Evolutionary conservation across 176 grass and related monocot species (phyloP).

Genomic region (Oryza rufipogon): DNA sequence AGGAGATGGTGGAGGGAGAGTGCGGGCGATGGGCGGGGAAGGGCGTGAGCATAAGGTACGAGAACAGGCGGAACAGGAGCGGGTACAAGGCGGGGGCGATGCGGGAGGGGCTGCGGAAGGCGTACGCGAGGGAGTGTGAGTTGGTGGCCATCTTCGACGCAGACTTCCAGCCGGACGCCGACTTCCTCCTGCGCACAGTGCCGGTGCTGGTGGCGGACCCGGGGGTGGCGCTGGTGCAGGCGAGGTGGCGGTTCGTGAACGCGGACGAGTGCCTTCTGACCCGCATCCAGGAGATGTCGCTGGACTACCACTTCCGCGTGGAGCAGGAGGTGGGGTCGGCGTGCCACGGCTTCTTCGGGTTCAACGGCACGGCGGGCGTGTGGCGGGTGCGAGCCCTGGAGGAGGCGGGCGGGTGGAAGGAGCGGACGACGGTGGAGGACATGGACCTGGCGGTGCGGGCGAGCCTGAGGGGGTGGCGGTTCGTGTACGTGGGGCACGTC

Average conservation of each 20-base stretch:
- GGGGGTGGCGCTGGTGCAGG: conserved; percentile 73
- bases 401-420: conserved; percentile 84
- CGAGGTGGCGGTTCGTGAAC: conserved; percentile 76
- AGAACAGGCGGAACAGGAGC: conserved; percentile 72
- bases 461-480: conserved; percentile 72
- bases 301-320: conserved; percentile 87
- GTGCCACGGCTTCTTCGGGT: conserved; percentile 80
- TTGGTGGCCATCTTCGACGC: conserved; percentile 82
- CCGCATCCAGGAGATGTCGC: conserved; percentile 91
- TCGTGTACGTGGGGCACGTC: conserved; percentile 64
- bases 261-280: conserved; percentile 73
- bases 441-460: conserved; percentile 93
- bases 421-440: conserved; percentile 91
- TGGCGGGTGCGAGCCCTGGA: conserved; percentile 68
- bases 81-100: conserved; percentile 94
- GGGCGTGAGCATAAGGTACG: conserved; percentile 63
- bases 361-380: conserved; percentile 86
- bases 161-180: conserved; percentile 78
- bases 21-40: conserved; percentile 71
- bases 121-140: conserved; percentile 62
- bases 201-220: conserved; percentile 57
- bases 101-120: conserved; percentile 75
- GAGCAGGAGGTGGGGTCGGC: conserved; percentile 87
- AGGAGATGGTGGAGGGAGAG: conserved; percentile 77
- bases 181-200: conserved; percentile 67